Base-by-base conservation (phyloP, 2,329 filamentous ascomycete genomes). In the Claviceps sp. region DNA sequence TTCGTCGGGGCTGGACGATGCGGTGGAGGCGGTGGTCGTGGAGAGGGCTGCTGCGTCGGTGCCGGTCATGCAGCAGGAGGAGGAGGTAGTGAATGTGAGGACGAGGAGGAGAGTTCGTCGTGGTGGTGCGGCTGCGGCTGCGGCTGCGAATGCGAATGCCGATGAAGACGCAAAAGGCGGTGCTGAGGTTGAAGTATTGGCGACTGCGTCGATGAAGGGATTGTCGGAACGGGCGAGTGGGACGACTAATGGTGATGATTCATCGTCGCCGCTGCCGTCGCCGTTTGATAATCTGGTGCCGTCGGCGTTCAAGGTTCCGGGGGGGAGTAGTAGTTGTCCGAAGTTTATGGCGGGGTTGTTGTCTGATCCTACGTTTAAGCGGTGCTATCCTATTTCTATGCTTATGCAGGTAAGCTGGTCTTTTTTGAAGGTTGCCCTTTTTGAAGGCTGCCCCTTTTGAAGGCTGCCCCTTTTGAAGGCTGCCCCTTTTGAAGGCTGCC, bases 351-450 rank as follows among this genome's bases (percentile, higher is more conserved):
- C 78, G 50, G 66, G 65, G 2, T 81, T 95, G 60, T 74, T 93
- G 49, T 70, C 68, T 47, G 78, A 87, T 62, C 63, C 75, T 5
- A 81, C 78, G 3, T 88, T 93, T 59, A 77, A 79, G 58, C 66
- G 76, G 50, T 97, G 91, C 70, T 81, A 90, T 58, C 88, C 91
- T 0, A 74, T 96, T 53, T 95, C 90, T 1, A 74, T 95, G 60
- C 78, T 97, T 57, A 73, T 97, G 9, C 81, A 86, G 72, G 86
- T 87, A 70, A 48, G 37, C 8, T 26, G 5, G 2, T 11, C 14
- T 42, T 42, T 41, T 42, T 42, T 42, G 11, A 11, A 13, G 9
- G 18, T 18, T 20, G 18, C 22, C 18, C 41, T 13, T 22, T 20
- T 34, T 11, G 30, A 41, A 41, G 16, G 2, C 38, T 1, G 18